These are phyloP conservation scores for Strigomonas galati DNA, from an alignment of 208 protist genomes.

Conservation along the genomic window DNA sequence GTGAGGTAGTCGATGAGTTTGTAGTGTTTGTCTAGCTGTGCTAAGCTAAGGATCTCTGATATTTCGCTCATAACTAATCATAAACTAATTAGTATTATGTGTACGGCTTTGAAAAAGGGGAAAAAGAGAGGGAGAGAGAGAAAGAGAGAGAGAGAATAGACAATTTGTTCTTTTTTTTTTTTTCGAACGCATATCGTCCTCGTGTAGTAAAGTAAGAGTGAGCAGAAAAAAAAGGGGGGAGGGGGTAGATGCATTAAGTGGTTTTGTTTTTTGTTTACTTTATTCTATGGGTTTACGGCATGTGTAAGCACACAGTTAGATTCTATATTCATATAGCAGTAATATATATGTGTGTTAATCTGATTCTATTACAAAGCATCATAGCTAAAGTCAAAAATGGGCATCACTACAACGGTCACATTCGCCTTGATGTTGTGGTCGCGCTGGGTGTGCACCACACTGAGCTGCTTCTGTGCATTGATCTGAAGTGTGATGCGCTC, in stretches of 20 bases:
- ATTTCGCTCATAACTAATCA: slow-evolving; percentile 58
- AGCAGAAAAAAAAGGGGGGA: not conserved
- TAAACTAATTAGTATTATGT: not conserved
- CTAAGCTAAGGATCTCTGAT: slow-evolving; percentile 51
- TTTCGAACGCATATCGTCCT: too few relatives aligned
- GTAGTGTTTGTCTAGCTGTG: slow-evolving; percentile 84
- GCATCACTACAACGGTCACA: slow-evolving; percentile 62
- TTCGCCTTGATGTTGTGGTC: slow-evolving; percentile 63
- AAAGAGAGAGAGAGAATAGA: slow-evolving; percentile 8
- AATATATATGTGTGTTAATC: too few relatives aligned
- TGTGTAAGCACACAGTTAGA: too few relatives aligned
- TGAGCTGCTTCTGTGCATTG: slow-evolving; percentile 64
- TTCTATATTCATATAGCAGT: too few relatives aligned
- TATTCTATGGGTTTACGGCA: too few relatives aligned
- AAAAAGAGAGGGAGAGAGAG: slow-evolving; percentile 11
- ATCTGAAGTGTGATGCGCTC: slow-evolving; percentile 75
- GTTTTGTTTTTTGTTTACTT: not conserved
- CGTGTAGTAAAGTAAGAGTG: too few relatives aligned
- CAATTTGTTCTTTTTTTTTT: too few relatives aligned
- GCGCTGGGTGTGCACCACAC: slow-evolving; percentile 63
- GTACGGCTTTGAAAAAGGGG: slow-evolving; percentile 10
- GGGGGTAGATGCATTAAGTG: not conserved
- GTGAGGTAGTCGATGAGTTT: slow-evolving; percentile 79
- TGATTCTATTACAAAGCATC: slow-evolving; percentile 6
- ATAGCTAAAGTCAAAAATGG: slow-evolving; percentile 28